These are phyloP conservation scores for Paramecium tetraurelia DNA, from an alignment of 73 alveolate species.

Conservation along the genomic window DNA sequence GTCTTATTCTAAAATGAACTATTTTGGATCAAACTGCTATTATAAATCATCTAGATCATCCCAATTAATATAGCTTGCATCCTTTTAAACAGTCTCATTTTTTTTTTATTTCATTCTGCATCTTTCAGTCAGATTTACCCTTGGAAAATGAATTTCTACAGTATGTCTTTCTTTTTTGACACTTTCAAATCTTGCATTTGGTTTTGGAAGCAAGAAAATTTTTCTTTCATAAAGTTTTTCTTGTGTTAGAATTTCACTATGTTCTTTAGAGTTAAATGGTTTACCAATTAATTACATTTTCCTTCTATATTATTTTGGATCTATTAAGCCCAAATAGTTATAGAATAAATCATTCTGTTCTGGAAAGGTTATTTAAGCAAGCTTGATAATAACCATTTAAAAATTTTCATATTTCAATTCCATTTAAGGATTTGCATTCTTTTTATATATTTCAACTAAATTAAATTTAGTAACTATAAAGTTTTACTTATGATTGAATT, in stretches of 20 bases:
- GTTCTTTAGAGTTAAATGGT: slow-evolving; percentile 6
- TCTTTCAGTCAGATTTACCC: not conserved
- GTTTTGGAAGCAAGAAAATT: not conserved
- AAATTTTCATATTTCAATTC: not conserved
- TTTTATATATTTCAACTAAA: slow-evolving; percentile 6
- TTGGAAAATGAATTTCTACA: not conserved
- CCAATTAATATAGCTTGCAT: not conserved
- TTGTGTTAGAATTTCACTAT: not conserved
- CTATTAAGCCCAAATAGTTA: not conserved
- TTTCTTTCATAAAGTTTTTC: not conserved
- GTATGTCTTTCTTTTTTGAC: not conserved
- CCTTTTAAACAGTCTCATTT: not conserved
- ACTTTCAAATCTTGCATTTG: not conserved
- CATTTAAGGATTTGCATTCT: not conserved
- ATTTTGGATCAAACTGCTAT: not conserved
- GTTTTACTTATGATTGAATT: not conserved
- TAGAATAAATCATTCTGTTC: not conserved
- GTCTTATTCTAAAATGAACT: not conserved
- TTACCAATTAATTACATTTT: not conserved
- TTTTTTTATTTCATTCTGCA: not conserved
- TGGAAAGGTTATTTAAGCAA: not conserved
- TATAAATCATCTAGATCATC: not conserved
- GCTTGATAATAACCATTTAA: not conserved
- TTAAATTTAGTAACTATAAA: not conserved
- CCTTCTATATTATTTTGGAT: not conserved